Evolutionary conservation across 192 early-diverging fungal genomes (phyloP).

Genomic region (Podila epigama): DNA sequence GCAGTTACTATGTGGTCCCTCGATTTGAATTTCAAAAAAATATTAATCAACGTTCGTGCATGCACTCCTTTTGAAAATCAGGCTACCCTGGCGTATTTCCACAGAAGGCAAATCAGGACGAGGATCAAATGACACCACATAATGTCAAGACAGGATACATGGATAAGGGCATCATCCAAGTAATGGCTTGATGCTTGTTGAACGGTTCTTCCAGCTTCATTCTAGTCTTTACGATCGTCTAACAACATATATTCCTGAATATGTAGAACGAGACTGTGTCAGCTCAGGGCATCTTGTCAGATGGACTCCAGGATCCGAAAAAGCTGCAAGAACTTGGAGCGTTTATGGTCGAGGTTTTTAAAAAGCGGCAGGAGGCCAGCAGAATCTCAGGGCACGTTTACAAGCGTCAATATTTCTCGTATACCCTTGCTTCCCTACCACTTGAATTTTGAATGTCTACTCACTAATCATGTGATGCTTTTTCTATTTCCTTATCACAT

Average conservation of each 20-base stretch:
- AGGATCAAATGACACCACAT: constrained; percentile 63
- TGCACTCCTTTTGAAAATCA: background rate
- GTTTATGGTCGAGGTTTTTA: constrained; percentile 55
- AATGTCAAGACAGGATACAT: constrained; percentile 73
- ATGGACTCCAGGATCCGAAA: constrained; percentile 56
- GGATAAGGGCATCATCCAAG: constrained; percentile 53
- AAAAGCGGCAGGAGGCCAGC: constrained; percentile 35
- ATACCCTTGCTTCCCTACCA: no score
- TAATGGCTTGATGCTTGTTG: background rate
- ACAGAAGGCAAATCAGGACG: constrained; percentile 56
- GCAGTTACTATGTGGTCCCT: background rate
- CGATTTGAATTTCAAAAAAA: background rate
- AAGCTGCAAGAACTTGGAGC: constrained; percentile 54
- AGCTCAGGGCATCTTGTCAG: constrained; percentile 59
- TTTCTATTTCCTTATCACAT: background rate
- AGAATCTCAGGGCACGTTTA: constrained; percentile 11
- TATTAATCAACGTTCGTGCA: background rate
- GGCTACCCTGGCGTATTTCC: constrained; percentile 71
- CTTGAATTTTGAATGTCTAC: background rate
- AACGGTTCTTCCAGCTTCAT: no score
- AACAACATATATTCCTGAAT: constrained; percentile 41
- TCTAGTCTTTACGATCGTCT: constrained; percentile 63
- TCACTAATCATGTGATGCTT: background rate
- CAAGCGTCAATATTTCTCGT: background rate
- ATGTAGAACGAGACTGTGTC: constrained; percentile 61